These are phyloP conservation scores for Penicillium polonicum DNA, from an alignment of 2,329 filamentous ascomycete species.

Conservation along the genomic window DNA sequence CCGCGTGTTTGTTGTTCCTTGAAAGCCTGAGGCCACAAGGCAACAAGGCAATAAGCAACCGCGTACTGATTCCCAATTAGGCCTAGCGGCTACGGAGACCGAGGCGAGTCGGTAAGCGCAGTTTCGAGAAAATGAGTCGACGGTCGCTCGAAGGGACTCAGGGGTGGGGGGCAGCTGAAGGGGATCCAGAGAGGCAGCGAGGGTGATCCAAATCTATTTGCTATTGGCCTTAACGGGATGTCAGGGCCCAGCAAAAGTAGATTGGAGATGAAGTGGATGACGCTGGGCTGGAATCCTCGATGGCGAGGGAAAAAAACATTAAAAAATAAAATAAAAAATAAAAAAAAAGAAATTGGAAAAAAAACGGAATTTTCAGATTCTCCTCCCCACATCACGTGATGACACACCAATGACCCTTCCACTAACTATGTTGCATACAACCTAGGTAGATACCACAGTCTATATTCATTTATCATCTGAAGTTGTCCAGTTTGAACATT, in stretches of 20 bases:
- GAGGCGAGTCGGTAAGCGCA: conserved; percentile 25
- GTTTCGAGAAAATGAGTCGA: conserved; percentile 19
- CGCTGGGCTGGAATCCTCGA: conserved; percentile 25
- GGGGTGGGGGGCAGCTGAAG: conserved; percentile 17
- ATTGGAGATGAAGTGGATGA: conserved; percentile 26
- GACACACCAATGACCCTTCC: no score
- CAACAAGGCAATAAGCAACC: conserved; percentile 9
- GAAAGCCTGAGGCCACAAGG: conserved; percentile 15
- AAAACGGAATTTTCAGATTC: conserved; percentile 13
- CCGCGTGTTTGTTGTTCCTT: conserved; percentile 28
- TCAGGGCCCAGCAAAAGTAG: conserved; percentile 14
- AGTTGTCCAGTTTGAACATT: neutral
- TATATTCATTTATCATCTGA: neutral
- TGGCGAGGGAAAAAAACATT: conserved; percentile 23
- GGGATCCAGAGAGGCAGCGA: conserved; percentile 8
- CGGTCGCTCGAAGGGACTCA: conserved; percentile 22
- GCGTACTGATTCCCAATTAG: conserved; percentile 11
- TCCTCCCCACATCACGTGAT: conserved; percentile 25
- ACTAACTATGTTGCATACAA: no score
- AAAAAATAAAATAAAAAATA: conserved; percentile 21
- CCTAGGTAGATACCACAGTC: neutral
- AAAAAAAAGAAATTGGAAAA: conserved; percentile 15
- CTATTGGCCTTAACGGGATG: conserved; percentile 8
- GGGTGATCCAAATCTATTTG: conserved; percentile 6
- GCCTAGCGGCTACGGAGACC: conserved; percentile 27